Conservation (phyloP, 805 yeast genomes). For the Spathaspora passalidarum region DNA sequence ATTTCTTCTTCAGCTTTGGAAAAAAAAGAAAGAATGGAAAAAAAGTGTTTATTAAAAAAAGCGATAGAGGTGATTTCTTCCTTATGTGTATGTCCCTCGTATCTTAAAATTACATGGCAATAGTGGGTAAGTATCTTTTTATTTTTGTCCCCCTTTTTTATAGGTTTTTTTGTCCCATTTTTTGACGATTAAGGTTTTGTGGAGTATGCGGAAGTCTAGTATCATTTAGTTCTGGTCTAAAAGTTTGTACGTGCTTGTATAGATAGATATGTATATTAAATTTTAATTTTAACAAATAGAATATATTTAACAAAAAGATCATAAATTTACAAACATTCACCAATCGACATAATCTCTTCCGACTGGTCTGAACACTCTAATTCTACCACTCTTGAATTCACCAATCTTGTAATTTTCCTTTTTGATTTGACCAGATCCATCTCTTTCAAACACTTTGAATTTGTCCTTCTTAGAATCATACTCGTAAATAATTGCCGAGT, state of each 20-base stretch:
- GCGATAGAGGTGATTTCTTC: background rate
- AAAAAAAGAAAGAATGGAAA: constrained; percentile 1
- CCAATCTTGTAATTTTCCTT: constrained; percentile 62
- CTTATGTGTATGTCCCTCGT: background rate
- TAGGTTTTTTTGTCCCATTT: background rate
- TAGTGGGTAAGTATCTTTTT: constrained; percentile 4
- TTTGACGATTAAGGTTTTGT: background rate
- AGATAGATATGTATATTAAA: background rate
- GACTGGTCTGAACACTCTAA: constrained; percentile 76
- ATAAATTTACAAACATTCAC: constrained; percentile 28
- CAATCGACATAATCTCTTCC: constrained; percentile 74
- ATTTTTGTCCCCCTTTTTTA: background rate
- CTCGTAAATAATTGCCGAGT: constrained; percentile 62
- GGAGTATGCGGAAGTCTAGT: background rate
- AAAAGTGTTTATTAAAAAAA: constrained; percentile 1
- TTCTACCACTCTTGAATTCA: constrained; percentile 75
- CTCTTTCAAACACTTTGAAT: constrained; percentile 63
- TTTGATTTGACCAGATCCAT: constrained; percentile 47
- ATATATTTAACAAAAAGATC: background rate
- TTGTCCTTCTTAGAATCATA: constrained; percentile 73
- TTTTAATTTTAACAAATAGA: background rate
- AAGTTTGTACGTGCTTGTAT: constrained; percentile 2
- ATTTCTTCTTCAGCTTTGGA: background rate
- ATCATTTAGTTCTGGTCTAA: constrained; percentile 3
- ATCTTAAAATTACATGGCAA: background rate